Conservation (phyloP, 106 monocot species). For the Dendrobium nobile region DNA sequence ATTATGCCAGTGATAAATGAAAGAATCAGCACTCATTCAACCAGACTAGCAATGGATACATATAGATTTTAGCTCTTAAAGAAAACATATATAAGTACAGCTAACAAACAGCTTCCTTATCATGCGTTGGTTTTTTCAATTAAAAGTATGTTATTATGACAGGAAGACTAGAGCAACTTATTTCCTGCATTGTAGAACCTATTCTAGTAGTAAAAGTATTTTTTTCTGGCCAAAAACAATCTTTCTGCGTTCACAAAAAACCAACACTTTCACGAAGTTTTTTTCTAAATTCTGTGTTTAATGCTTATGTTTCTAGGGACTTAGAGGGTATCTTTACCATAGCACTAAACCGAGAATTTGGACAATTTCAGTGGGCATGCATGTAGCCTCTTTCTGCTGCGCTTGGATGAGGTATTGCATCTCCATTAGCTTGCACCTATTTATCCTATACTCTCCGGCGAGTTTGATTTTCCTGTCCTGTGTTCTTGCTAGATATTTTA, state of each 20-base stretch:
- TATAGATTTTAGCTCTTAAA: background rate
- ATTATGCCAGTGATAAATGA: background rate
- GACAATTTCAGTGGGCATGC: conserved; percentile 45
- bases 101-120: background rate
- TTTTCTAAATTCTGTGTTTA: conserved; percentile 1
- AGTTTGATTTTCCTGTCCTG: background rate
- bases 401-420: conserved; percentile 28
- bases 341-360: conserved; percentile 35
- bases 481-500: conserved; percentile 24
- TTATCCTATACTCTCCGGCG: conserved; percentile 8
- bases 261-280: background rate
- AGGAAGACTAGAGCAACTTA: too few relatives aligned
- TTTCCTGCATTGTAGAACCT: too few relatives aligned
- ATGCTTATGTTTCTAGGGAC: conserved; percentile 34
- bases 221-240: too few relatives aligned
- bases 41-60: background rate
- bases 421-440: conserved; percentile 18
- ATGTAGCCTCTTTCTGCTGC: conserved; percentile 31
- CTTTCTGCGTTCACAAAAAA: too few relatives aligned
- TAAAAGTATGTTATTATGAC: too few relatives aligned
- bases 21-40: background rate
- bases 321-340: conserved; percentile 48
- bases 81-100: background rate
- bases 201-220: too few relatives aligned
- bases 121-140: too few relatives aligned